A percentile compares a stretch with the other conserved stretches of the same genome.
Evolutionary conservation across 305 asterid genomes (phyloP).

Genomic region (Solanum hybrid): DNA sequence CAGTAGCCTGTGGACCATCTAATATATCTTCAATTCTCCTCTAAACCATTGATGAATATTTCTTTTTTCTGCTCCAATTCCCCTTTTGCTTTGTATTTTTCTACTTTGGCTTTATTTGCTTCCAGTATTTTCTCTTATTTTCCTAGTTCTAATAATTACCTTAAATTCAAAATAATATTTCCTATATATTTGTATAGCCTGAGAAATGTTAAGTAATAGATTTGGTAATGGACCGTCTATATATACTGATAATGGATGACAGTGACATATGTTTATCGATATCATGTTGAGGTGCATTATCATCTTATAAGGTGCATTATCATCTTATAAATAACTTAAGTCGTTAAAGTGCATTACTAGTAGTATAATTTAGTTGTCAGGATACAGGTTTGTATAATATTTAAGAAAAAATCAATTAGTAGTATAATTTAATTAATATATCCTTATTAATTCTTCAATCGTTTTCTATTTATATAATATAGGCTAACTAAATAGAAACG

Average conservation of each 20-base stretch:
- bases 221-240: neutral
- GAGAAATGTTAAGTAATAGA: neutral
- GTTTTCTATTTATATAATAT: no score
- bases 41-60: neutral
- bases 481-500: neutral
- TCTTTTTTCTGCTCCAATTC: neutral
- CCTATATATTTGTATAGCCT: neutral
- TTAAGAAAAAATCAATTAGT: neutral
- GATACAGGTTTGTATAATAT: neutral
- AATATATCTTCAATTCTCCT: neutral
- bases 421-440: neutral
- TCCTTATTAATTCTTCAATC: neutral
- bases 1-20: slow-evolving; percentile 1
- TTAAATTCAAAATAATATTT: neutral
- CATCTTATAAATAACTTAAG: neutral
- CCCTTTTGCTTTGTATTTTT: neutral
- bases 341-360: neutral
- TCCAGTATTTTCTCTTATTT: neutral
- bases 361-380: neutral
- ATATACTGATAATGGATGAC: neutral
- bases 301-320: neutral
- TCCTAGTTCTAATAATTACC: neutral
- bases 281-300: neutral
- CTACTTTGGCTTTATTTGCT: slow-evolving; percentile 4
- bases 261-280: neutral